These are phyloP conservation scores for Diaporthe batatas DNA, from an alignment of 2,329 filamentous ascomycete genomes.

Conservation along the genomic window DNA sequence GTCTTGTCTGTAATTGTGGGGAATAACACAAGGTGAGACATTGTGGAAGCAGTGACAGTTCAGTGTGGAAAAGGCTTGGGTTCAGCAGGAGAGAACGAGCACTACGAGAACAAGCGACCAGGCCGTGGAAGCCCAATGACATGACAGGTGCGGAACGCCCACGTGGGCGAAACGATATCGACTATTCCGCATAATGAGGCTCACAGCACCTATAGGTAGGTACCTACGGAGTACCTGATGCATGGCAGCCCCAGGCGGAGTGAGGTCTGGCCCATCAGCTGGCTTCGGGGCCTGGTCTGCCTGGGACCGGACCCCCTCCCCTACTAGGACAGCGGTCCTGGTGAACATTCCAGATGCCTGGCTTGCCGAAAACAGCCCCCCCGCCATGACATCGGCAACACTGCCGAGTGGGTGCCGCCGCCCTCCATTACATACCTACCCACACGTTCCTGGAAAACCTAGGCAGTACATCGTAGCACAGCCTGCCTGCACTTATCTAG, in stretches of 20 bases:
- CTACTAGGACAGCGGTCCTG: background rate
- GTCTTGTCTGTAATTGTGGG: background rate
- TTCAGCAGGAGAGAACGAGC: background rate
- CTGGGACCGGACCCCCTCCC: slow-evolving; percentile 11
- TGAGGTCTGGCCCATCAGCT: slow-evolving; percentile 14
- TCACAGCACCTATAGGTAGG: too few relatives aligned
- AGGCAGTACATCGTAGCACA: slow-evolving; percentile 31
- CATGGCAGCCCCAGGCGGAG: slow-evolving; percentile 20
- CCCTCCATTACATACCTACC: slow-evolving; percentile 14
- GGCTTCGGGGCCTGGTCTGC: background rate
- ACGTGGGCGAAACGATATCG: slow-evolving; percentile 8
- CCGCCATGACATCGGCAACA: slow-evolving; percentile 31
- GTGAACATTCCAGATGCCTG: slow-evolving; percentile 29
- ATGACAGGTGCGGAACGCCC: slow-evolving; percentile 10
- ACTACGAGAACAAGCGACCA: background rate
- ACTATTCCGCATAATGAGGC: background rate
- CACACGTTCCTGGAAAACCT: slow-evolving; percentile 31
- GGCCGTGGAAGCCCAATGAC: background rate
- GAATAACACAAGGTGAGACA: slow-evolving; percentile 8
- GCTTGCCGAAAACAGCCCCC: slow-evolving; percentile 20
- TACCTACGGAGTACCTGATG: background rate
- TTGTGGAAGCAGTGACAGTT: background rate
- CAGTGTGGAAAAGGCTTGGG: background rate
- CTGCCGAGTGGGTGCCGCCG: slow-evolving; percentile 22
- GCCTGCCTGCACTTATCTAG: slow-evolving; percentile 29